A percentile compares a stretch with the other conserved stretches of the same genome.
Conservation (phyloP, 2,329 filamentous ascomycete genomes). For the Achaetomium macrosporum region DNA sequence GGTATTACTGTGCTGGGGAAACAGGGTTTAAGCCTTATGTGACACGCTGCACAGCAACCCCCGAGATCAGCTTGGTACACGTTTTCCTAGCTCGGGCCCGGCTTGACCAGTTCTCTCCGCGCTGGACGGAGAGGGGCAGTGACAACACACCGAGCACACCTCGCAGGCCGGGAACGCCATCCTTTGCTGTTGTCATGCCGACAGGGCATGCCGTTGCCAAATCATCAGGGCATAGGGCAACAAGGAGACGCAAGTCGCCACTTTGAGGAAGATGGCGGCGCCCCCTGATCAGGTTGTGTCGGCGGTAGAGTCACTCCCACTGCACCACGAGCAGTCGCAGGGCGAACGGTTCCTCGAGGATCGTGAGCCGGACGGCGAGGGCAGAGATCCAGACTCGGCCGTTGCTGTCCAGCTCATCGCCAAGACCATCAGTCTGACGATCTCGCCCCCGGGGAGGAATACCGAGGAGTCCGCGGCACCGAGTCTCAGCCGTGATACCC, state of each 20-base stretch:
- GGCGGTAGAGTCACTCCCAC: constrained; percentile 13
- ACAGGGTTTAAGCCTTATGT: neutral
- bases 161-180: neutral
- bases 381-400: constrained; percentile 9
- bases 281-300: neutral
- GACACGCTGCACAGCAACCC: neutral
- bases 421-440: constrained; percentile 23
- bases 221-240: constrained; percentile 13
- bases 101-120: neutral
- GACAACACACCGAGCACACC: constrained; percentile 7
- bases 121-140: neutral
- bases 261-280: constrained; percentile 11
- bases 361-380: neutral
- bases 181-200: neutral
- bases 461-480: constrained; percentile 1
- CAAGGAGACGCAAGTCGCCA: constrained; percentile 11
- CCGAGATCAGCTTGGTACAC: neutral
- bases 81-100: neutral
- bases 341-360: neutral
- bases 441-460: constrained; percentile 17
- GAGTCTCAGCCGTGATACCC: neutral
- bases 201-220: constrained; percentile 14
- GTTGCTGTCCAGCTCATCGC: constrained; percentile 22
- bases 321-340: constrained; percentile 5
- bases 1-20: neutral